Base-by-base conservation (phyloP, 192 early-diverging fungal genomes). In the Podila minutissima region DNA sequence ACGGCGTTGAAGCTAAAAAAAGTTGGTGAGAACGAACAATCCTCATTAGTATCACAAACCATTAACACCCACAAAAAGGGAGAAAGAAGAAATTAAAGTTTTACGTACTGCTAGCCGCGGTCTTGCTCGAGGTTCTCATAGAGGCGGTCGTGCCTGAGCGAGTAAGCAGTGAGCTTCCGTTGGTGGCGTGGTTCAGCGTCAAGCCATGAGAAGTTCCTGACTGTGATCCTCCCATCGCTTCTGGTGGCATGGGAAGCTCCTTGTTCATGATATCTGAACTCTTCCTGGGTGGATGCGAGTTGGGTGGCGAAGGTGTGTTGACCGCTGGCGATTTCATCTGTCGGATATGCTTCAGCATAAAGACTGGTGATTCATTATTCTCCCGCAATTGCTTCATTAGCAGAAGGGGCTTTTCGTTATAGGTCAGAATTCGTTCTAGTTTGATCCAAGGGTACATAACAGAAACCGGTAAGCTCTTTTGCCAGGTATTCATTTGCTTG, bases 401-500 rank as follows among this genome's bases (percentile, higher is more conserved):
- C 8, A 91, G 67, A 24, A 94, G 71, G 31, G 95, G 95, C 73
- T 89, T 93, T 73, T 97, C 95, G 66, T 96, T 92, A 59, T 93
- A 88, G 0, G 89, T 88, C 46, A 97, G 74, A 24, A 88, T 84
- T 11, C 92, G 89, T 69, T 93, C 92, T 88, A 83, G n/a, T 2
- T 55, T 26, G 24, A 17, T 20, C 17, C 6, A 55, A 55, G 10
- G 53, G 17, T 24, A 55, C 8, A 24, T 5, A 62, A 59, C 17
- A 33, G 37, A 57, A 64, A 4, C n/a, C 48, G 8, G 38, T n/a
- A 68, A 55, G 2, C 33, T 19, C 22, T 41, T 28, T 50, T 35
- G 19, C 46, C 51, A 62, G 20, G 12, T 62, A 46, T 37, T 55
- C 13, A 5, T 31, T 32, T 10, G 15, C 24, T 31, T 10, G 13